These are phyloP conservation scores for Rhytidiadelphus loreus DNA, from an alignment of 225 moss, liverwort and hornwort genomes.

Conservation along the genomic window DNA sequence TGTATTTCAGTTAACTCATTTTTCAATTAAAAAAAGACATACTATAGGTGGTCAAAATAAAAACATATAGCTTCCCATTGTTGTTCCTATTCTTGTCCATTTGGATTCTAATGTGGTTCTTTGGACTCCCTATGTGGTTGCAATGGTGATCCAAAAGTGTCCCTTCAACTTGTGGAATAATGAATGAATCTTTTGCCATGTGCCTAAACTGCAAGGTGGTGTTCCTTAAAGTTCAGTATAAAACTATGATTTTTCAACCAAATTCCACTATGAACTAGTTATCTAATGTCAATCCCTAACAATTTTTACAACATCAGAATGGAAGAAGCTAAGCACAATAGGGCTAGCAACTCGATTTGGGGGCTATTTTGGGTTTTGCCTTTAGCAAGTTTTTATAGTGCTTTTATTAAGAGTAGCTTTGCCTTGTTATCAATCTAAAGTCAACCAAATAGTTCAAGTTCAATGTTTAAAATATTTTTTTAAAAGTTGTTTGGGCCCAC, in stretches of 20 bases:
- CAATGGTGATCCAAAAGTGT: no score
- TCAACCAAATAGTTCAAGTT: background rate
- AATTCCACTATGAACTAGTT: background rate
- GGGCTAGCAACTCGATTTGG: background rate
- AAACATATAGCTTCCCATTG: background rate
- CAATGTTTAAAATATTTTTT: background rate
- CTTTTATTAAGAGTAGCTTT: background rate
- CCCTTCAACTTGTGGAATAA: no score
- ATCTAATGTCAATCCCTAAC: background rate
- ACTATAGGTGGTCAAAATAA: background rate
- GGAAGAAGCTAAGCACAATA: background rate
- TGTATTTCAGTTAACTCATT: no score
- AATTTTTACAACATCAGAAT: background rate
- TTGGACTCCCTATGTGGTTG: no score
- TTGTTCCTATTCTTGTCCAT: no score
- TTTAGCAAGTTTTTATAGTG: background rate
- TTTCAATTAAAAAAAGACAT: background rate
- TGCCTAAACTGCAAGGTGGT: no score
- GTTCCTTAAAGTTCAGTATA: background rate
- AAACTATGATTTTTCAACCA: background rate
- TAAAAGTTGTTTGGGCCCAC: accelerated
- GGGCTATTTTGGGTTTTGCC: background rate
- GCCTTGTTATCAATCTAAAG: background rate
- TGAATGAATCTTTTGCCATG: no score
- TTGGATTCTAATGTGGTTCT: no score